Evolutionary conservation across 306 rosid genomes (phyloP).

Genomic region (Quercus glauca): DNA sequence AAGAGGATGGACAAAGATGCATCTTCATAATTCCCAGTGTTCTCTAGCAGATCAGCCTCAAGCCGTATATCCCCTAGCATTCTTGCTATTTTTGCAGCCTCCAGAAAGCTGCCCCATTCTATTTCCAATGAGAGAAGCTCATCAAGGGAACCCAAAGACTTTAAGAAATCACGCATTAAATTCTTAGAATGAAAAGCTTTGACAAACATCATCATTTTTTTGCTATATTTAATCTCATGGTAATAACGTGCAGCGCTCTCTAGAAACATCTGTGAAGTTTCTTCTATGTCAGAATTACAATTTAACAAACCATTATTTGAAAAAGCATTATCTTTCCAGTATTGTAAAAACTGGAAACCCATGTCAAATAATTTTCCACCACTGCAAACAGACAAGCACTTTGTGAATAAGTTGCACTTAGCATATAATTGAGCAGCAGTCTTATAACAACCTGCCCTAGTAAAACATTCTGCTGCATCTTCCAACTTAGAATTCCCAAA

Average conservation of each 20-base stretch:
- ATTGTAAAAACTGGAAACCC: slow-evolving; percentile 53
- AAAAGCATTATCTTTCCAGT: slow-evolving; percentile 49
- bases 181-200: slow-evolving; percentile 52
- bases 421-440: slow-evolving; percentile 59
- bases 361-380: slow-evolving; percentile 47
- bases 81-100: slow-evolving; percentile 57
- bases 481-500: slow-evolving; percentile 46
- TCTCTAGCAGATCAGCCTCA: slow-evolving; percentile 47
- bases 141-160: slow-evolving; percentile 35
- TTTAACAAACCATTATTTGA: background rate
- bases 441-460: slow-evolving; percentile 42
- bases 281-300: slow-evolving; percentile 1
- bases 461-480: slow-evolving; percentile 66
- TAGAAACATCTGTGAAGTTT: slow-evolving; percentile 37
- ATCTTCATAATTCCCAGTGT: slow-evolving; percentile 44
- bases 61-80: slow-evolving; percentile 41
- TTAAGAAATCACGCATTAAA: slow-evolving; percentile 53
- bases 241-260: slow-evolving; percentile 59
- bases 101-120: slow-evolving; percentile 56
- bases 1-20: slow-evolving; percentile 43
- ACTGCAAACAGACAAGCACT: slow-evolving; percentile 53
- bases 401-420: slow-evolving; percentile 40
- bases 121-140: slow-evolving; percentile 64
- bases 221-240: slow-evolving; percentile 31
- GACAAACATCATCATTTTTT: slow-evolving; percentile 67